Conservation (phyloP, 2,329 filamentous ascomycete species). For the Colletotrichum paranaense region DNA sequence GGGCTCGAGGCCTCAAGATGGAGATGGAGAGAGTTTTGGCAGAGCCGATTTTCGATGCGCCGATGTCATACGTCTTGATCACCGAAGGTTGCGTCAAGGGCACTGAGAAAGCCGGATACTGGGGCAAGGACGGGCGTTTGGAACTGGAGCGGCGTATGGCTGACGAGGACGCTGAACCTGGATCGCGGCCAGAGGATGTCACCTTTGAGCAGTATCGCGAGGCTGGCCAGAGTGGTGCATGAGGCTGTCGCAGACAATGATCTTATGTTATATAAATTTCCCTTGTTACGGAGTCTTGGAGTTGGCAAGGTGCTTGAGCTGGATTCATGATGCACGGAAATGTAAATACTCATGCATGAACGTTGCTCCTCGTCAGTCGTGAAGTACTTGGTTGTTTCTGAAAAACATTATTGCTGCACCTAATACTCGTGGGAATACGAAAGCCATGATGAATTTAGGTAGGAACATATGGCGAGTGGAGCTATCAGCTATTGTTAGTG, state of each 20-base stretch:
- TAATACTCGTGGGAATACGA: too few relatives aligned
- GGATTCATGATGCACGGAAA: not conserved
- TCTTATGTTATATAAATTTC: not conserved
- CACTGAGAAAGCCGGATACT: constrained; percentile 68
- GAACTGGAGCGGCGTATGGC: constrained; percentile 76
- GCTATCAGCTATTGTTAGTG: not conserved
- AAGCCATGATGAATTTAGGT: too few relatives aligned
- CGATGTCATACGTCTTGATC: constrained; percentile 79
- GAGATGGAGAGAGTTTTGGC: constrained; percentile 83
- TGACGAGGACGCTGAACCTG: constrained; percentile 64
- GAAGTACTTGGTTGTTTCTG: too few relatives aligned
- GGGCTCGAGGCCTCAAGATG: constrained; percentile 81
- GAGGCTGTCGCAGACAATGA: constrained; percentile 26
- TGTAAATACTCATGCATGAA: not conserved
- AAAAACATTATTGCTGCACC: too few relatives aligned
- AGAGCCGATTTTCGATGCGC: constrained; percentile 85
- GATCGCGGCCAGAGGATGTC: constrained; percentile 31
- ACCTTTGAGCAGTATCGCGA: constrained; percentile 56
- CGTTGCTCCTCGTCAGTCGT: too few relatives aligned
- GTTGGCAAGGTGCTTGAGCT: not conserved
- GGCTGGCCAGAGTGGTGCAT: constrained; percentile 61
- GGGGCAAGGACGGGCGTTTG: constrained; percentile 76
- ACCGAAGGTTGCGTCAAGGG: constrained; percentile 76
- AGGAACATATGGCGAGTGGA: not conserved
- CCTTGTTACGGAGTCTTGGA: constrained; percentile 1